These are phyloP conservation scores for Tubosaeta sp. DNA, from an alignment of 768 basidiomycete species.

Conservation along the genomic window DNA sequence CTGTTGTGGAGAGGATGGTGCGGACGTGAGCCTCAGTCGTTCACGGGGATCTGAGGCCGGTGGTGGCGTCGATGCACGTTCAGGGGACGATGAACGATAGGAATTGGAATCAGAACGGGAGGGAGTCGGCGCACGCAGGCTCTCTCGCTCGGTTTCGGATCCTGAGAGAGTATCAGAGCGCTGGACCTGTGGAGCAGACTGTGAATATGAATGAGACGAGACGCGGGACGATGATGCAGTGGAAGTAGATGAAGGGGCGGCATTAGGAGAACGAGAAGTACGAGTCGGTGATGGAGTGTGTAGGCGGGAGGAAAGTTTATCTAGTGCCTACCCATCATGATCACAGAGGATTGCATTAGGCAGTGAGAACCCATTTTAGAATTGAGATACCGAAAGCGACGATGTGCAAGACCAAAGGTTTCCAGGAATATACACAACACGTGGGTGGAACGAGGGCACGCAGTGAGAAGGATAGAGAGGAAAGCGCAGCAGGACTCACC, in stretches of 20 bases:
- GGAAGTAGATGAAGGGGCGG: conserved; percentile 33
- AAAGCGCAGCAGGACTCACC: conserved; percentile 41
- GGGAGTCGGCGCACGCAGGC: conserved; percentile 31
- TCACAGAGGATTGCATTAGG: conserved; percentile 4
- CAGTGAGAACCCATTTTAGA: conserved; percentile 5
- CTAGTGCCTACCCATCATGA: conserved; percentile 46
- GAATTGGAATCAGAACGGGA: conserved; percentile 29
- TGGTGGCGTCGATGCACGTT: conserved; percentile 36
- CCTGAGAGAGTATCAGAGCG: conserved; percentile 51
- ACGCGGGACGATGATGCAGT: conserved; percentile 34
- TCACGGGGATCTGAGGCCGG: conserved; percentile 18
- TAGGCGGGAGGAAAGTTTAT: conserved; percentile 62
- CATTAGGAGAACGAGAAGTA: conserved; percentile 35
- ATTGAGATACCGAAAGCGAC: conserved; percentile 4
- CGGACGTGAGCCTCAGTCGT: conserved; percentile 45
- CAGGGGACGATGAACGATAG: conserved; percentile 37
- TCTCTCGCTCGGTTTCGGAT: conserved; percentile 80
- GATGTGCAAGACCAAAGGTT: conserved; percentile 6
- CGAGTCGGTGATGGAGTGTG: conserved; percentile 52
- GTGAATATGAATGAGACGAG: conserved; percentile 32
- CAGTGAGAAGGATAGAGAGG: conserved; percentile 20
- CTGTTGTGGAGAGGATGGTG: conserved; percentile 44
- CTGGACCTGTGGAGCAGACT: conserved; percentile 23
- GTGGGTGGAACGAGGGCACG: conserved; percentile 28
- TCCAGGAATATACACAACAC: conserved; percentile 24